Conservation (phyloP, 2,329 filamentous ascomycete species). For the Phyllosticta citriasiana region DNA sequence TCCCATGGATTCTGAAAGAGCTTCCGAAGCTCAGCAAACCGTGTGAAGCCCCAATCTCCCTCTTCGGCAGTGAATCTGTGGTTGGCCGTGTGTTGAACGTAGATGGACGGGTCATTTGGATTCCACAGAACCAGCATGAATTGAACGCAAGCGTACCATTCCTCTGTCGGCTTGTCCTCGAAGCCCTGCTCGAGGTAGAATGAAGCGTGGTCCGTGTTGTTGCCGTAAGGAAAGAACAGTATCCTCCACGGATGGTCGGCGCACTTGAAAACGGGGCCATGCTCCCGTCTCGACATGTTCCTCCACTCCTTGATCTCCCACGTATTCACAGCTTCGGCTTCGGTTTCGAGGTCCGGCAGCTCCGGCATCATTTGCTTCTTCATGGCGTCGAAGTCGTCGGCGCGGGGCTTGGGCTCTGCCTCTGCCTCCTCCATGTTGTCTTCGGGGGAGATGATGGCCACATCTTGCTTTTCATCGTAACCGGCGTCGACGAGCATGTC, state of each 20-base stretch:
- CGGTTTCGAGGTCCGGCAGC: constrained; percentile 68
- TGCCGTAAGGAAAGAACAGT: constrained; percentile 89
- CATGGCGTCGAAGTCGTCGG: constrained; percentile 69
- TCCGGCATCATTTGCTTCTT: constrained; percentile 67
- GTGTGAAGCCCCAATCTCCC: constrained; percentile 97
- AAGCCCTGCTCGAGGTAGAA: constrained; percentile 96
- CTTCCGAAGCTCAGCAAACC: constrained; percentile 78
- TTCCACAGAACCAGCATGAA: constrained; percentile 94
- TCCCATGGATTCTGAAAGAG: constrained; percentile 77
- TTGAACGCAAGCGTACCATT: constrained; percentile 95
- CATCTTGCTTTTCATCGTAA: constrained; percentile 52
- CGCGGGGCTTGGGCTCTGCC: constrained; percentile 41
- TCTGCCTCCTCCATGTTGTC: constrained; percentile 47
- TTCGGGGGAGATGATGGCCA: constrained; percentile 53
- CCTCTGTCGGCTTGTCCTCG: constrained; percentile 68
- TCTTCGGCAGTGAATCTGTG: constrained; percentile 95
- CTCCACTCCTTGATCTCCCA: constrained; percentile 88
- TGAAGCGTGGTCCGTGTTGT: constrained; percentile 86
- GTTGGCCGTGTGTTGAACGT: constrained; percentile 66
- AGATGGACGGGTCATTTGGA: constrained; percentile 79
- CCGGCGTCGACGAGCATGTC: constrained; percentile 56
- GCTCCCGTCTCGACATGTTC: constrained; percentile 64
- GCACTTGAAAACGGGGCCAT: constrained; percentile 79
- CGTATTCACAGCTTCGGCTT: constrained; percentile 66
- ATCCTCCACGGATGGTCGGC: constrained; percentile 89